A percentile compares a stretch with the other conserved stretches of the same genome.
Evolutionary conservation across 495 filamentous ascomycete genomes (phyloP).

Genomic region (Cercophora scortea): DNA sequence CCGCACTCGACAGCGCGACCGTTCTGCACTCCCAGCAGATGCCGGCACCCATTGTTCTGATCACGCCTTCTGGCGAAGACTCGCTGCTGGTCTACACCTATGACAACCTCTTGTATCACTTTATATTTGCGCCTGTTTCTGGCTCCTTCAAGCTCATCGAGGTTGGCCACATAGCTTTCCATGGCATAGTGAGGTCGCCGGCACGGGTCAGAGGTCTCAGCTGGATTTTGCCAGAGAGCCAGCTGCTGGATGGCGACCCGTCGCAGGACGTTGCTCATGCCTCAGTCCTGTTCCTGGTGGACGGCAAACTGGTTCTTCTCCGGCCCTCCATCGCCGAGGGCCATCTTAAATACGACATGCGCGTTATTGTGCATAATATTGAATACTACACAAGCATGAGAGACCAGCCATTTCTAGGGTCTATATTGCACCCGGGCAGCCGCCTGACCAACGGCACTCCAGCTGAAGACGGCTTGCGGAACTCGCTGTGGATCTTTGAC

Average conservation of each 20-base stretch:
- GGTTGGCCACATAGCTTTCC: slow-evolving; percentile 92
- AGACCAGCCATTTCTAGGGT: slow-evolving; percentile 56
- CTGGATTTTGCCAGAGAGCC: slow-evolving; percentile 91
- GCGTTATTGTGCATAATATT: slow-evolving; percentile 87
- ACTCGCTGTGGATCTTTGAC: slow-evolving; percentile 94
- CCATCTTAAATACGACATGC: slow-evolving; percentile 95
- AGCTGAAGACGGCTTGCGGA: slow-evolving; percentile 53
- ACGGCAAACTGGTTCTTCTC: slow-evolving; percentile 89
- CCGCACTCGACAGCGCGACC: slow-evolving; percentile 62
- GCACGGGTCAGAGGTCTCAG: slow-evolving; percentile 86
- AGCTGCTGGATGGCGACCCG: slow-evolving; percentile 84
- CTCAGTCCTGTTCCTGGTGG: slow-evolving; percentile 87
- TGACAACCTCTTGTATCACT: slow-evolving; percentile 94
- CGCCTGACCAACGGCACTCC: slow-evolving; percentile 18
- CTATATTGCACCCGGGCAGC: slow-evolving; percentile 11
- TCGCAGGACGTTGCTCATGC: slow-evolving; percentile 94
- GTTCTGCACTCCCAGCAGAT: slow-evolving; percentile 70
- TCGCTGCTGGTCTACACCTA: slow-evolving; percentile 94
- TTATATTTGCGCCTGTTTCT: slow-evolving; percentile 66
- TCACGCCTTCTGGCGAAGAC: slow-evolving; percentile 83
- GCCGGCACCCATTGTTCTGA: slow-evolving; percentile 74
- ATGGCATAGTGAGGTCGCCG: slow-evolving; percentile 92
- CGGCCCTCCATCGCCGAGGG: slow-evolving; percentile 73
- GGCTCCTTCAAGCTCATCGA: slow-evolving; percentile 70
- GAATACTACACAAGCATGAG: slow-evolving; percentile 91